Base-by-base conservation (phyloP, 2,329 filamentous ascomycete genomes). In the Onygenales sp. region DNA sequence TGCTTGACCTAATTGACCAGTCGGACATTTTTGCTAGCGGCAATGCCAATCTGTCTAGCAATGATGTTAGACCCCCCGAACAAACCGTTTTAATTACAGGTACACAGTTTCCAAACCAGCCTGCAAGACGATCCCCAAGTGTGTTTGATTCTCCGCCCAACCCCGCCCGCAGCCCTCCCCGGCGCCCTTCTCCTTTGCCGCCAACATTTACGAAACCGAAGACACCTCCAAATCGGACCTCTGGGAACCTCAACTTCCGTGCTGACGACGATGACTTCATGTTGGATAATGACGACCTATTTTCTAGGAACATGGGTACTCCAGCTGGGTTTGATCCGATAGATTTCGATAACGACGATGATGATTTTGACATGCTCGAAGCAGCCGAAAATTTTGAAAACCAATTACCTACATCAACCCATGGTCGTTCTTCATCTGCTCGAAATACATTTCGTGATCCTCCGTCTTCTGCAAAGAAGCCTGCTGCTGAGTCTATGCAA, bases 401-500 rank as follows among this genome's bases (percentile, higher is more conserved):
- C 49, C 58, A 60, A 43, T 54, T 62, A 8, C 41, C 58, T 54
- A 49, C 51, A 14, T 33, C 61, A 17, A 48, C 49, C 13, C 51
- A 55, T 8, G 55, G 59, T 32, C 46, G 53, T 50, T 49, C 52
- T 17, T 52, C 53, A 7, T 58, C 63, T 47, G 55, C 57, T 33
- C 70, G 72, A 36, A 61, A 63, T 50, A 65, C 69, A 1, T 72
- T 74, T 56, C 68, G 65, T 35, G 72, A 75, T 60, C 72, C 69
- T 2, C 68, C 69, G 17, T 71, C 68, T 27, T 75, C 74, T 55
- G 56, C 59, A 11, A 64, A 65, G 49, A 69, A 71, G 50, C 65
- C 66, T 7, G 62, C 63, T 35, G 57, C 55, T 9, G 64, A 67
- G 31, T 44, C 62, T 46, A 85, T 87, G 78, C 77, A 79, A 48